Evolutionary conservation across 257 asterid genomes (phyloP).

Genomic region (Plantago major): DNA sequence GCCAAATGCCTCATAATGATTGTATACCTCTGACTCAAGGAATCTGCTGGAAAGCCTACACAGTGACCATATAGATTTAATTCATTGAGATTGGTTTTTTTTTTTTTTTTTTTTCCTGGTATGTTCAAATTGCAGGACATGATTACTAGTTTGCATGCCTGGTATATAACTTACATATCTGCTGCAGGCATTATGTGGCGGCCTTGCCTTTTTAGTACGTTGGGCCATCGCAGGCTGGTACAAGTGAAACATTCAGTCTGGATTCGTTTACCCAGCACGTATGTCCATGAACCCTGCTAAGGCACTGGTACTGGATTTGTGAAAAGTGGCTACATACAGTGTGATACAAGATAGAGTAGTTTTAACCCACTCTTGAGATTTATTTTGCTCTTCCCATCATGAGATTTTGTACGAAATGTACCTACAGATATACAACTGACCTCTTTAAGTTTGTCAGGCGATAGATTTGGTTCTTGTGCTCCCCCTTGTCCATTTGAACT

Average conservation of each 20-base stretch:
- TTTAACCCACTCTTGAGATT: constrained; percentile 1
- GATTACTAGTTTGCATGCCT: neutral
- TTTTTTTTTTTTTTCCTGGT: neutral
- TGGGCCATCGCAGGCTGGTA: constrained; percentile 94
- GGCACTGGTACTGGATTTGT: neutral
- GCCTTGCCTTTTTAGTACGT: constrained; percentile 67
- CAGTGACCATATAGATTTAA: too few relatives aligned
- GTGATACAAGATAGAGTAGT: constrained; percentile 11
- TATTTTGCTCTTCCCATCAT: neutral
- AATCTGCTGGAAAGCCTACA: too few relatives aligned
- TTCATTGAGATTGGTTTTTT: neutral
- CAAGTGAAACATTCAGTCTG: constrained; percentile 47
- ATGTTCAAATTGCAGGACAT: too few relatives aligned
- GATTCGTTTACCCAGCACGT: too few relatives aligned
- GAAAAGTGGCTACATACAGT: constrained; percentile 6
- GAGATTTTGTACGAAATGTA: constrained; percentile 15
- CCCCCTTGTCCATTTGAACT: too few relatives aligned
- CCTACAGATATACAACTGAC: constrained; percentile 1
- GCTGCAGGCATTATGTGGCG: constrained; percentile 73
- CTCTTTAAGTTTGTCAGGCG: neutral
- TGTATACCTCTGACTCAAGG: too few relatives aligned
- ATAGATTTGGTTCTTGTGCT: too few relatives aligned
- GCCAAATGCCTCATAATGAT: too few relatives aligned
- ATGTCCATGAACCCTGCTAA: too few relatives aligned
- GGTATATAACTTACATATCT: neutral